Evolutionary conservation across 306 rosid genomes (phyloP), one percentile per base, ranked within the genome.

Genomic region (Betula pendula): DNA sequence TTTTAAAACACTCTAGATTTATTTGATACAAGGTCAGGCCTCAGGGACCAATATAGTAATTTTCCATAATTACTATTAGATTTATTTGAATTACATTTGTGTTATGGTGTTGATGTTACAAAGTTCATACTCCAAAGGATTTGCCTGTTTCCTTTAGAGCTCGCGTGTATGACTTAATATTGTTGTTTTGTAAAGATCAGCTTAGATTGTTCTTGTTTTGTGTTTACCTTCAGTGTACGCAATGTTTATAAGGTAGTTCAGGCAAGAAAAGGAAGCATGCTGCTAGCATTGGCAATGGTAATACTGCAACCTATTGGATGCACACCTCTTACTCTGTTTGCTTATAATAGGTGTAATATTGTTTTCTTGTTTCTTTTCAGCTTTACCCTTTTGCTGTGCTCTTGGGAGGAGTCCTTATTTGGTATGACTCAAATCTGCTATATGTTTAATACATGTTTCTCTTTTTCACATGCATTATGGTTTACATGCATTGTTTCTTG

Each of bases 221-320:
- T 85, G 79, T 68, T 84, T 38, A 9, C 71, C 24, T 87, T 84
- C 94, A 96, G 98, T 82, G 86, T 89, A 66, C 63, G n/a, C 63
- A 93, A 88, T 80, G 97, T 89, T 81, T 68, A 77, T n/a, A 90
- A 91, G 81, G 92, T 96, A 80, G 97, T 96, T 87, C 89, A 84
- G 81, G 81, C 90, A 38, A 88, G 88, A 85, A 96, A 86, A 67
- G 91, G 85, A 87, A 92, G 85, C 87, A 86, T 89, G 93, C 81
- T 88, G 38, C 88, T 80, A 77, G 96, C 98, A 35, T 78, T 96
- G 80, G 98, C 98, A 55, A 96, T 92, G 99, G 99, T 96, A 89
- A 79, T 74, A 43, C 31, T 44, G 63, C 70, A 65, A 65, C 47
- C 6, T 53, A 38, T 79, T 33, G 2, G 68, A 25, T 66, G 16